Conservation (phyloP, 257 asterid genomes). For the Forsythia suspensa region DNA sequence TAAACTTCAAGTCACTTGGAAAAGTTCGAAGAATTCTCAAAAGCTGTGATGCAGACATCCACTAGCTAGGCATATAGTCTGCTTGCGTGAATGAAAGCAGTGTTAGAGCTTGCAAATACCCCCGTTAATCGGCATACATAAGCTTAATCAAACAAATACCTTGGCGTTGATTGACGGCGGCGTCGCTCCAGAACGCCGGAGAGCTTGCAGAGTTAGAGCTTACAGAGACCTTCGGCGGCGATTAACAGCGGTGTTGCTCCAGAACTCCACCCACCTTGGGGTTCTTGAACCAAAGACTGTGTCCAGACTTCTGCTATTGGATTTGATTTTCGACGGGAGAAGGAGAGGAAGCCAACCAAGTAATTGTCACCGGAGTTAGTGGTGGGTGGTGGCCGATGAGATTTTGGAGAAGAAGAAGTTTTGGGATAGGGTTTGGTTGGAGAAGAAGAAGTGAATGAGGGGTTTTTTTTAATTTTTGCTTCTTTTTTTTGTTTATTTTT, state of each 20-base stretch:
- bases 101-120: slow-evolving; percentile 1
- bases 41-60: slow-evolving; percentile 65
- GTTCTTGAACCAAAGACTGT: slow-evolving; percentile 42
- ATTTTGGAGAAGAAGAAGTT: too few relatives aligned
- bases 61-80: slow-evolving; percentile 25
- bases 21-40: slow-evolving; percentile 58
- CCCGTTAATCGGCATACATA: not conserved
- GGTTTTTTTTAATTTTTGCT: too few relatives aligned
- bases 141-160: not conserved
- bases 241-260: slow-evolving; percentile 92
- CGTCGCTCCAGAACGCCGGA: too few relatives aligned
- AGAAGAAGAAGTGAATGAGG: too few relatives aligned
- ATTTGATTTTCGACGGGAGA: too few relatives aligned
- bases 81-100: slow-evolving; percentile 18
- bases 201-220: too few relatives aligned
- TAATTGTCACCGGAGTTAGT: too few relatives aligned
- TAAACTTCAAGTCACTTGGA: slow-evolving; percentile 45
- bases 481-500: too few relatives aligned
- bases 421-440: too few relatives aligned
- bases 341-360: too few relatives aligned
- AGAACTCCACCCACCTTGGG: slow-evolving; percentile 99
- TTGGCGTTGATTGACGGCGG: too few relatives aligned
- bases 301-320: slow-evolving; percentile 51
- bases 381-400: too few relatives aligned
- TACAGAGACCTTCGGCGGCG: slow-evolving; percentile 49